phyloP scores from a whole-genome alignment of 176 grass and related monocot genomes.

The Metroxylon sagu region DNA sequence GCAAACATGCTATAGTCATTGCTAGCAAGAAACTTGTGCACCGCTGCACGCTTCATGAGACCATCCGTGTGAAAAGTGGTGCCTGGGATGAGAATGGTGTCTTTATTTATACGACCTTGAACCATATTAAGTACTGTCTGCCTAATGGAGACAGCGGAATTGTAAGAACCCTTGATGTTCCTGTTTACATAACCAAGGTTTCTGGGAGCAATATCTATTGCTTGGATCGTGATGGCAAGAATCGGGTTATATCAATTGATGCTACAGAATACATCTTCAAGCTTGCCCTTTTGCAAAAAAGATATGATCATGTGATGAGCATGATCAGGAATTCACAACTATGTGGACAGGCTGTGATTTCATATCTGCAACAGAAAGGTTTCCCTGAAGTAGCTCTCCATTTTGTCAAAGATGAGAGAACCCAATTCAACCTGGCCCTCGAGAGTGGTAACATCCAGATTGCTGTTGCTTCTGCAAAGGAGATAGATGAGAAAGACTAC shows the following conservation, averaged over 20 bases:
- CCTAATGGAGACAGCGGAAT: constrained; percentile 94
- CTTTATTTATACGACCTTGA: constrained; percentile 85
- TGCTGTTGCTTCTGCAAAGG: constrained; percentile 89
- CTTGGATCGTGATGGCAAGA: constrained; percentile 93
- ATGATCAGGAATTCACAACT: constrained; percentile 94
- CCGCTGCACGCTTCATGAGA: constrained; percentile 85
- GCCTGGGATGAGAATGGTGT: constrained; percentile 97
- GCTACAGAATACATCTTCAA: constrained; percentile 98
- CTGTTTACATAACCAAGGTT: constrained; percentile 94
- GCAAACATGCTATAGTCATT: constrained; percentile 91
- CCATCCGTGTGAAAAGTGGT: constrained; percentile 99
- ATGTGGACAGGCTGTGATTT: constrained; percentile 90
- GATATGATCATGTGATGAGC: constrained; percentile 94
- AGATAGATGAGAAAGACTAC: constrained; percentile 91
- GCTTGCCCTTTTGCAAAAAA: constrained; percentile 66
- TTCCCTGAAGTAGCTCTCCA: constrained; percentile 99
- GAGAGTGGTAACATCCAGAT: constrained; percentile 97
- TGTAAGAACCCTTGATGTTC: constrained; percentile 85
- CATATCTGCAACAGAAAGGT: constrained; percentile 95
- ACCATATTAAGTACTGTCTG: constrained; percentile 99
- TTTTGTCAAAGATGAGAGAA: constrained; percentile 98
- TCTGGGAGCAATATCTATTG: constrained; percentile 64
- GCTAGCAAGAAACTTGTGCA: constrained; percentile 85
- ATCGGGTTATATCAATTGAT: constrained; percentile 70
- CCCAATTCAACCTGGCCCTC: constrained; percentile 84